Evolutionary conservation across 495 filamentous ascomycete genomes (phyloP).

Genomic region (Haplographium delicatum): DNA sequence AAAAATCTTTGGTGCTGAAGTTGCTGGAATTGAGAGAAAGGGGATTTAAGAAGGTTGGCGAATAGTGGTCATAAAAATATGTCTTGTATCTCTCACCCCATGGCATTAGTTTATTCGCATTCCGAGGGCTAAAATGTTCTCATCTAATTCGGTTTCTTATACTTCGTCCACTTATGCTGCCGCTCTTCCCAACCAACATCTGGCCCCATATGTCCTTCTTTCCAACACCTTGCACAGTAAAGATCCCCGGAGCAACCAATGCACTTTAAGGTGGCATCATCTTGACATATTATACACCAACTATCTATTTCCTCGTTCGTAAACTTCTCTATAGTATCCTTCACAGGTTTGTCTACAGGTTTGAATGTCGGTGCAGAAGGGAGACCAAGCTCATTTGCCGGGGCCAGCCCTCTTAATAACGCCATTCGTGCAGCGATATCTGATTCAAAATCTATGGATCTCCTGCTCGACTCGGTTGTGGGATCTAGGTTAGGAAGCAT

Average conservation of each 20-base stretch:
- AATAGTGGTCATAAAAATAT: too few relatives aligned
- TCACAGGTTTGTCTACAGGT: conserved; percentile 35
- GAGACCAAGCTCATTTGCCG: conserved; percentile 33
- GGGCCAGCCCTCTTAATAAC: conserved; percentile 6
- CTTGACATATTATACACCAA: conserved; percentile 68
- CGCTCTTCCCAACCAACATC: conserved; percentile 52
- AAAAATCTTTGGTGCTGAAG: too few relatives aligned
- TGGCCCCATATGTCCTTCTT: conserved; percentile 59
- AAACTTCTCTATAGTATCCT: conserved; percentile 31
- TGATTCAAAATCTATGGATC: conserved; percentile 20
- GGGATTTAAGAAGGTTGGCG: too few relatives aligned
- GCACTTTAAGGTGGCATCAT: conserved; percentile 58
- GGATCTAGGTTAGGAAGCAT: conserved; percentile 6
- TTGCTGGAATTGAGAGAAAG: too few relatives aligned
- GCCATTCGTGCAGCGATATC: conserved; percentile 21
- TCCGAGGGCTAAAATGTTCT: too few relatives aligned
- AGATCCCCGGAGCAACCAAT: conserved; percentile 58
- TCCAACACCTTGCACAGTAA: conserved; percentile 64
- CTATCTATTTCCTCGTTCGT: conserved; percentile 59
- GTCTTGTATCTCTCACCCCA: too few relatives aligned
- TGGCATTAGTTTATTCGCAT: too few relatives aligned
- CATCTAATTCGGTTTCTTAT: conserved; percentile 19
- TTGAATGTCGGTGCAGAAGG: conserved; percentile 50
- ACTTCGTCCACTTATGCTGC: conserved; percentile 35
- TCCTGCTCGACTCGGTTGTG: conserved; percentile 1